These are phyloP conservation scores for Straminergon stramineum DNA, from an alignment of 225 moss, liverwort and hornwort species.

Conservation along the genomic window DNA sequence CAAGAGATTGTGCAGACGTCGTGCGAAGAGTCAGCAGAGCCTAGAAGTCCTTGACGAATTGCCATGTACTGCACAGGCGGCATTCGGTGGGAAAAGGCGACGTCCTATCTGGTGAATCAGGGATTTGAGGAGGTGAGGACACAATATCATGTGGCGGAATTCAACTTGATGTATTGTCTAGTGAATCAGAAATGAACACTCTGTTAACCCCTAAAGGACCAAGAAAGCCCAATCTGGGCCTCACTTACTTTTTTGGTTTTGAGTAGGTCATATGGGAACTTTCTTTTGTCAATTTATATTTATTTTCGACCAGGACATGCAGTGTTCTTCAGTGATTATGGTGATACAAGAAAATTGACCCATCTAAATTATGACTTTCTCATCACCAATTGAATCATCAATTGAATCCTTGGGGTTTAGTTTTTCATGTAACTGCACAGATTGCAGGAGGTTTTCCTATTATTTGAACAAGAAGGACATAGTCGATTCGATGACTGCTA, in stretches of 20 bases:
- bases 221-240: not conserved
- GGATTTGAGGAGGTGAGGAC: slow-evolving; percentile 70
- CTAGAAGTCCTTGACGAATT: slow-evolving; percentile 38
- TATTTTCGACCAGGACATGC: not conserved
- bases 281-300: not conserved
- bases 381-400: not conserved
- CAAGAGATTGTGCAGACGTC: not conserved
- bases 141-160: not conserved
- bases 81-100: slow-evolving; percentile 93
- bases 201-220: not conserved
- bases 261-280: not conserved
- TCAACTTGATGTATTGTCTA: not conserved
- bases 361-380: not conserved
- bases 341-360: not conserved
- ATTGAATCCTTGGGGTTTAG: not conserved
- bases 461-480: not conserved
- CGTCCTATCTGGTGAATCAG: slow-evolving; percentile 60
- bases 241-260: not conserved
- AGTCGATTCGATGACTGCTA: not conserved
- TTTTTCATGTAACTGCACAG: not conserved
- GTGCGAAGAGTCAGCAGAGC: not conserved
- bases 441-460: not conserved
- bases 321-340: not conserved
- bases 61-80: slow-evolving; percentile 99
- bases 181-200: not conserved